Conservation (phyloP, 352 stramenopile genomes). For the Pythium inflatum region DNA sequence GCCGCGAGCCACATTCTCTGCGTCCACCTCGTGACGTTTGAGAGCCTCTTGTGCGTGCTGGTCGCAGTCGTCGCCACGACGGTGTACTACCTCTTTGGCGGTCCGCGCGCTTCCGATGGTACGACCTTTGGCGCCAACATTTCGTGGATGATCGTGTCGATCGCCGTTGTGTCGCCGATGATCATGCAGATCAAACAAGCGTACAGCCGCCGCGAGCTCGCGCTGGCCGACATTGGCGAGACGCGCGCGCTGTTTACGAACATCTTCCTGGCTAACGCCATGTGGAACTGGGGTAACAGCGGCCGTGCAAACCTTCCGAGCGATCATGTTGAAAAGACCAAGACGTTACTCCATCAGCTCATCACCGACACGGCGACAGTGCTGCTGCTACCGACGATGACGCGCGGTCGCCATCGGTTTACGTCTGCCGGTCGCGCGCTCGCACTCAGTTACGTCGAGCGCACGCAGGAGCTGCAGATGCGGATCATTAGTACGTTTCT, state of each 20-base stretch:
- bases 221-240: constrained; percentile 71
- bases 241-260: constrained; percentile 71
- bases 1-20: constrained; percentile 76
- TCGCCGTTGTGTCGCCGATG: constrained; percentile 83
- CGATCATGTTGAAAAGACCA: constrained; percentile 60
- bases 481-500: constrained; percentile 61
- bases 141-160: constrained; percentile 55
- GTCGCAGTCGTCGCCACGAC: constrained; percentile 63
- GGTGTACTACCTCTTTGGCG: constrained; percentile 69
- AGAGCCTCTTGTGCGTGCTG: constrained; percentile 71
- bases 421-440: constrained; percentile 54
- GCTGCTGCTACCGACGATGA: constrained; percentile 70
- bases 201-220: constrained; percentile 72
- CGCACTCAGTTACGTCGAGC: constrained; percentile 42
- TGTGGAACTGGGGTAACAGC: constrained; percentile 82
- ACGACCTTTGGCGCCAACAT: constrained; percentile 79
- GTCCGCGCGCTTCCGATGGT: constrained; percentile 30
- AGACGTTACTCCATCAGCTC: constrained; percentile 52
- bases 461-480: constrained; percentile 44
- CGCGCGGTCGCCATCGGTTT: constrained; percentile 72
- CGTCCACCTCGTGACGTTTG: constrained; percentile 77
- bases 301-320: constrained; percentile 57
- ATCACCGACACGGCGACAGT: constrained; percentile 53
- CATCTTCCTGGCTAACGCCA: constrained; percentile 75
- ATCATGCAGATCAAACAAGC: constrained; percentile 90